Base-by-base conservation (phyloP, 2,329 filamentous ascomycete genomes). In the Arthrobotrys sinensis region DNA sequence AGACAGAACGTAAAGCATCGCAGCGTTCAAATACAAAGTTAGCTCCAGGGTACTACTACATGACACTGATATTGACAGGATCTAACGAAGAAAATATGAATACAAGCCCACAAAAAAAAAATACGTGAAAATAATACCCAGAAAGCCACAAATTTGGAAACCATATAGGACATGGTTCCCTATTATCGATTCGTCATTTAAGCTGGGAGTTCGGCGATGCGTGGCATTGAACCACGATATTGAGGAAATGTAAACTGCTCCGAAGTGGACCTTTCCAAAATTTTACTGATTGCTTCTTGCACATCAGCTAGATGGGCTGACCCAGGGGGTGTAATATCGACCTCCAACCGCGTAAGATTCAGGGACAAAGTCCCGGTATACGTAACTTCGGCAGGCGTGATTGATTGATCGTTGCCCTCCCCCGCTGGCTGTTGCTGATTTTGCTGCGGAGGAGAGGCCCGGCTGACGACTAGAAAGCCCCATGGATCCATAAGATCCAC, bases 401-500 rank as follows among this genome's bases (percentile, higher is more conserved):
- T 24, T 0, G 14, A 4, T 10, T 16, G 14, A 16, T 34, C 2
- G 11, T 45, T 6, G 40, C 6, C 38, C 16, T 38, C 38, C 16
- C 19, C 53, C 53, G 24, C 52, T 38, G 12, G 14, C 7, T 34
- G n/a, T 5, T n/a, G 52, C 52, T 19, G 28, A 2, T 34, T 28
- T 50, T 14, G 43, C n/a, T 28, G n/a, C 40, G 32, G 21, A 19
- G 7, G 16, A 19, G 24, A 2, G 6, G 28, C 21, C 14, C 19
- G 57, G 6, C 14, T 19, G 24, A 62, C n/a, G 8, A 10, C 7
- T 12, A n/a, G 8, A 55, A 32, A 38, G 40, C 28, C 65, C 46
- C 5, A 55, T 16, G 16, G 36, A n/a, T 60, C 11, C 64, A 64
- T 64, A 8, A 76, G 10, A 7, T 45, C 16, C 8, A 53, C n/a